Evolutionary conservation across 768 basidiomycete species (phyloP).

Genomic region (Agaricus sinodeliciosus): DNA sequence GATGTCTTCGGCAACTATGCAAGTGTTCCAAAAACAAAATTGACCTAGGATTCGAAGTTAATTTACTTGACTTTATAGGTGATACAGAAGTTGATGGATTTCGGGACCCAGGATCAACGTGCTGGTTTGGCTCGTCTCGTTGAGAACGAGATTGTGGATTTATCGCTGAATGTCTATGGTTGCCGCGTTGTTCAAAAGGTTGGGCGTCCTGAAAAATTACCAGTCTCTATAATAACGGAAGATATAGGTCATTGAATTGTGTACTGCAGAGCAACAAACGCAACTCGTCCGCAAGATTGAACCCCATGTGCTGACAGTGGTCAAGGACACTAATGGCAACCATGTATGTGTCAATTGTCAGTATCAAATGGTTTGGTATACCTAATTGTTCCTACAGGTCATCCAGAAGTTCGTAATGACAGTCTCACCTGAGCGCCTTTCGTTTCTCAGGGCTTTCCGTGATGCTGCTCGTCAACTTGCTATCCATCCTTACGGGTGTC

Average conservation of each 20-base stretch:
- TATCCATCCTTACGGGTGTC: slow-evolving; percentile 89
- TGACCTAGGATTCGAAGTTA: slow-evolving; percentile 4
- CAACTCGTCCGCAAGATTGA: slow-evolving; percentile 74
- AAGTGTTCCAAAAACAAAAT: slow-evolving; percentile 27
- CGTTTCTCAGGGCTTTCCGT: slow-evolving; percentile 68
- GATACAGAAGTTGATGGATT: slow-evolving; percentile 9
- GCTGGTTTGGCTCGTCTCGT: slow-evolving; percentile 62
- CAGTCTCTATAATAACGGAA: neutral
- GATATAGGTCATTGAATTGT: slow-evolving; percentile 72
- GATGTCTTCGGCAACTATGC: slow-evolving; percentile 98
- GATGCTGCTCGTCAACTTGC: slow-evolving; percentile 77
- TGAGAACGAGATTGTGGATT: slow-evolving; percentile 66
- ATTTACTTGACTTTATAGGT: neutral
- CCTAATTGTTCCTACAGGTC: slow-evolving; percentile 38
- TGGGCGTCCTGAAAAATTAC: neutral
- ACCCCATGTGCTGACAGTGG: slow-evolving; percentile 73
- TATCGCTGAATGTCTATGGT: slow-evolving; percentile 92
- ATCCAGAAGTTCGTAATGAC: slow-evolving; percentile 86
- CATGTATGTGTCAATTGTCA: slow-evolving; percentile 51
- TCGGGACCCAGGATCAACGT: slow-evolving; percentile 46
- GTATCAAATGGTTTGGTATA: neutral
- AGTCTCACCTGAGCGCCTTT: slow-evolving; percentile 68
- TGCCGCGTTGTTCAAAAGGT: slow-evolving; percentile 96
- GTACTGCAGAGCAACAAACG: slow-evolving; percentile 73
- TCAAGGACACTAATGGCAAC: slow-evolving; percentile 90